phyloP scores from a whole-genome alignment of 768 basidiomycete species.

The Erythrobasidium yunnanense region DNA sequence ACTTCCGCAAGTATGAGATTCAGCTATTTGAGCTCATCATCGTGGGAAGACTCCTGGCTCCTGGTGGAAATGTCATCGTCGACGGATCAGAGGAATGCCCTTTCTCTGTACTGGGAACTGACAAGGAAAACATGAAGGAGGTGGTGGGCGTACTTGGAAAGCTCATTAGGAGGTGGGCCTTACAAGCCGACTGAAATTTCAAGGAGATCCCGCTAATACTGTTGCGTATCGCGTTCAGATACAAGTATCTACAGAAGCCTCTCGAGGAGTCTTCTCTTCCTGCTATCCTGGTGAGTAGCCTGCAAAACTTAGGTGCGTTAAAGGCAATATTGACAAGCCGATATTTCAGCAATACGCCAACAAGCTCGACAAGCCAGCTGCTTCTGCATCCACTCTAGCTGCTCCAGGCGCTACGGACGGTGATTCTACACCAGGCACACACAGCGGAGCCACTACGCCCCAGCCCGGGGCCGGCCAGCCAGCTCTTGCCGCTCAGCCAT shows the following conservation, averaged over 20 bases:
- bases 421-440: background rate
- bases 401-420: background rate
- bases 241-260: constrained; percentile 97
- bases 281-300: constrained; percentile 48
- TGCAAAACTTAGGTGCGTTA: background rate
- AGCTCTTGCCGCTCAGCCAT: background rate
- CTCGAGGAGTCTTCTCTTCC: constrained; percentile 77
- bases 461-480: background rate
- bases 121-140: constrained; percentile 77
- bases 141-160: constrained; percentile 90
- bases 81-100: constrained; percentile 74
- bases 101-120: constrained; percentile 64
- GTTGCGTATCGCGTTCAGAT: constrained; percentile 58
- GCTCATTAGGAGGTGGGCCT: constrained; percentile 71
- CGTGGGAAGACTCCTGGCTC: constrained; percentile 89
- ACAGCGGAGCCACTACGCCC: constrained; percentile 2
- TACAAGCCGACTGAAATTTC: background rate
- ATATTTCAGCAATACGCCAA: constrained; percentile 58
- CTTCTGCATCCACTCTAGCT: background rate
- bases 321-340: background rate
- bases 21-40: constrained; percentile 90
- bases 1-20: constrained; percentile 89
- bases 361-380: constrained; percentile 49
- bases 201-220: background rate
- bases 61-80: constrained; percentile 82